A percentile compares a stretch with the other conserved stretches of the same genome.
phyloP scores from a whole-genome alignment of 2,329 filamentous ascomycete genomes.

The Cladosporium sp. region DNA sequence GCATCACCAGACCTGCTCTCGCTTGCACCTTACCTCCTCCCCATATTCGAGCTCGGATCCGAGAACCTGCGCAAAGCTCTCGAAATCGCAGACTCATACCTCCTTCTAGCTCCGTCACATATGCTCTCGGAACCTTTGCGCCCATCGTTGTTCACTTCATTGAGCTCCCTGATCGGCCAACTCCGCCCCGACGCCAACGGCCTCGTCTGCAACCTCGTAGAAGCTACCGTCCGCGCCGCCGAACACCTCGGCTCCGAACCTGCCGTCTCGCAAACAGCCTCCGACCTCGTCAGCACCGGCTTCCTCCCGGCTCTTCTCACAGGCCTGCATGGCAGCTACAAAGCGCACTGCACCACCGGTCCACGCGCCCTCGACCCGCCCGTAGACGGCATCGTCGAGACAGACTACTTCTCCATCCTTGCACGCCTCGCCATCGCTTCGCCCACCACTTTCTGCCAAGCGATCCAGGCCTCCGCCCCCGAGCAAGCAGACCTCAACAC shows the following conservation, averaged over 20 bases:
- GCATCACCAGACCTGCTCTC: slow-evolving; percentile 40
- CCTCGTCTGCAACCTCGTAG: slow-evolving; percentile 43
- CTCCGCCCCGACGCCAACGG: slow-evolving; percentile 42
- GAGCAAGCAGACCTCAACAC: slow-evolving; percentile 26
- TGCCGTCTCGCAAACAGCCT: slow-evolving; percentile 46
- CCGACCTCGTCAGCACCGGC: slow-evolving; percentile 55
- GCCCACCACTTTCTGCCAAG: slow-evolving; percentile 61
- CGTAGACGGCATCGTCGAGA: slow-evolving; percentile 71
- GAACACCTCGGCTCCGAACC: slow-evolving; percentile 48
- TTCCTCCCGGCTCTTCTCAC: slow-evolving; percentile 52
- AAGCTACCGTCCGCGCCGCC: slow-evolving; percentile 48
- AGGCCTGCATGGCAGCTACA: slow-evolving; percentile 46
- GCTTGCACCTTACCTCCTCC: slow-evolving; percentile 42
- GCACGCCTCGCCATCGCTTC: slow-evolving; percentile 72
- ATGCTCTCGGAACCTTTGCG: slow-evolving; percentile 43
- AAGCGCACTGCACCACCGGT: slow-evolving; percentile 75
- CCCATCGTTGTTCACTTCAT: slow-evolving; percentile 33
- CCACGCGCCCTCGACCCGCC: slow-evolving; percentile 67
- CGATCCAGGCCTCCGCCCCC: slow-evolving; percentile 38
- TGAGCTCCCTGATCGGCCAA: slow-evolving; percentile 42
- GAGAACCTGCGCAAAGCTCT: slow-evolving; percentile 46
- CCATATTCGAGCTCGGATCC: slow-evolving; percentile 46
- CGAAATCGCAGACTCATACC: slow-evolving; percentile 47
- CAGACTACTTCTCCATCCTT: slow-evolving; percentile 80
- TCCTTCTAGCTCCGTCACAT: slow-evolving; percentile 44